Evolutionary conservation across 228 moss, liverwort and hornwort genomes (phyloP), one percentile per base, ranked within the genome.

Genomic region (Sphagnum fallax): DNA sequence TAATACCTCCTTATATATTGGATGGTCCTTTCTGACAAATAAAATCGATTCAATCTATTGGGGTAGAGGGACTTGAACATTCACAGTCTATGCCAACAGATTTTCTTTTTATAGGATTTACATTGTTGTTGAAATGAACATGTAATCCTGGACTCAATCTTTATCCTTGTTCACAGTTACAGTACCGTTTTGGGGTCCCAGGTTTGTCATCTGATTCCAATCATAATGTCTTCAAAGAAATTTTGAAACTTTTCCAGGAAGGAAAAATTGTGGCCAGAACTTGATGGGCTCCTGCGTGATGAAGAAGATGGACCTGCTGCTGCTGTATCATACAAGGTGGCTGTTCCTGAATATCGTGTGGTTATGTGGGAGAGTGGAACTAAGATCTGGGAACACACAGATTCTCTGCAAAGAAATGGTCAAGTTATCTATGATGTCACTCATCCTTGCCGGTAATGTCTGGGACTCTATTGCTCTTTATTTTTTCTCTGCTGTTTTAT

Each of bases 341-440:
- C 78, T 5, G 83, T 97, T 51, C 79, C 90, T 0, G 90, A 97
- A 73, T 97, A 97, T 59, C 78, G 87, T 8, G 64, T 93, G 65
- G 87, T 76, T 50, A 78, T 80, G 0, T 82, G 84, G 57, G 82
- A 87, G 4, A 15, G 60, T 49, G 85, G 73, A 10, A 82, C 80
- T 4, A 52, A 59, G 66, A 47, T 90, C 7, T 62, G 76, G 62
- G 87, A 83, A 63, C 93, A 97, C 8, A 66, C 78, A 0, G 91
- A 78, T 60, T 72, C 52, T 4, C 73, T 69, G 13, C 81, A 72
- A 69, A 84, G 73, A 62, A 87, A 67, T 32, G 82, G 85, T 0
- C 83, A 87, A 48, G 76, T 80, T 3, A 55, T 80, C 10, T 69
- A 78, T 53, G 97, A 97, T 60, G 87, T 87, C 8, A 80, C 53